Conservation (phyloP, 2,329 filamentous ascomycete genomes). For the Pseudocercospora cruenta region DNA sequence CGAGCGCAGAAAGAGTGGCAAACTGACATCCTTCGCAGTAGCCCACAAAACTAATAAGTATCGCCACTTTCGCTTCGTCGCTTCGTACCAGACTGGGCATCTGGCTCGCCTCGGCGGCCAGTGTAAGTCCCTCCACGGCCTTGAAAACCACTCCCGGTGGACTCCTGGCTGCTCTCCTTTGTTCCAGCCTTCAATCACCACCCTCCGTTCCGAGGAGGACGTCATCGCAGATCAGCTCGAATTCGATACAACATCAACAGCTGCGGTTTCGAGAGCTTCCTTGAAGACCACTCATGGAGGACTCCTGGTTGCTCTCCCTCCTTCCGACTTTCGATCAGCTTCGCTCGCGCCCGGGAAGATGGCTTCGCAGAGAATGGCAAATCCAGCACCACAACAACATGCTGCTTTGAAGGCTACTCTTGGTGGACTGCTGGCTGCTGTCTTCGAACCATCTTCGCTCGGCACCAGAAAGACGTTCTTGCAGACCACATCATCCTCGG, state of each 20-base stretch:
- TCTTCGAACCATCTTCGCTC: background rate
- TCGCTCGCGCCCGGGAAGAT: no score
- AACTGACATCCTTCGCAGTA: conserved; percentile 2
- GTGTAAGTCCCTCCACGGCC: conserved; percentile 5
- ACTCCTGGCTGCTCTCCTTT: background rate
- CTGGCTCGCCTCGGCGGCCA: conserved; percentile 10
- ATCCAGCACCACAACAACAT: no score
- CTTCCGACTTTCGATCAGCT: no score
- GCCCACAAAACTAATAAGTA: background rate
- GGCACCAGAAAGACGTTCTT: background rate
- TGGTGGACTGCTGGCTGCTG: background rate
- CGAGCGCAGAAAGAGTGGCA: background rate
- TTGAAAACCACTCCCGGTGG: background rate
- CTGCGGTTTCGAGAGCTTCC: background rate
- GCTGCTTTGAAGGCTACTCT: background rate
- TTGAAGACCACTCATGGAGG: no score
- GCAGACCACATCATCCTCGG: background rate
- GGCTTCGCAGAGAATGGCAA: no score
- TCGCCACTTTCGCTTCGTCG: background rate
- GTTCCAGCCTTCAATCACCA: background rate
- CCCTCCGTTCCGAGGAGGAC: background rate
- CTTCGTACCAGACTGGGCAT: background rate
- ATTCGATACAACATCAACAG: background rate
- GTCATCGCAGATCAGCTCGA: background rate
- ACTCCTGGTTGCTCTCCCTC: background rate